Percentiles rank a stretch among this genome's conserved stretches.
phyloP scores from a whole-genome alignment of 257 asterid species.

The Hygrophila difformis region DNA sequence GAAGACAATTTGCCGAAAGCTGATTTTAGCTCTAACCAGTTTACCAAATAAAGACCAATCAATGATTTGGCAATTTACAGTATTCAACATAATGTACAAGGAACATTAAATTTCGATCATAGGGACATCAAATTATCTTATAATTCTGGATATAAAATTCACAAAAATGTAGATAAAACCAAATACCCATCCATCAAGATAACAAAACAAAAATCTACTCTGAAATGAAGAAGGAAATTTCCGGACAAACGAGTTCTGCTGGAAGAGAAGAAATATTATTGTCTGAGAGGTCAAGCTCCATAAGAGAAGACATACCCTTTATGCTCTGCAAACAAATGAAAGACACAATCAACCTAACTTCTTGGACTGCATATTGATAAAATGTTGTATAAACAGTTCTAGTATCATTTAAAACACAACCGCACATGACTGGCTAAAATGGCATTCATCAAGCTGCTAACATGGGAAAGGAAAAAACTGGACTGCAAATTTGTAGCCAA shows the following conservation, averaged over 20 bases:
- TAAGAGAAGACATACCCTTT: conserved; percentile 55
- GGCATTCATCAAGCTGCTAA: conserved; percentile 10
- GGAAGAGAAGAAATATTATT: conserved; percentile 78
- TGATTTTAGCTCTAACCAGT: conserved; percentile 1
- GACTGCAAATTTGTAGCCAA: too few species aligned
- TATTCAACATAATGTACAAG: conserved; percentile 6
- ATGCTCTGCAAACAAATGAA: conserved; percentile 54
- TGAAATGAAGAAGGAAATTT: conserved; percentile 2
- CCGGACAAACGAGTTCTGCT: conserved; percentile 60
- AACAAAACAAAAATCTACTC: conserved; percentile 10
- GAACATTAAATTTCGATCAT: background rate
- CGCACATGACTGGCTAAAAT: conserved; percentile 6
- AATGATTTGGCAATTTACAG: conserved; percentile 7
- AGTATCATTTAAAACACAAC: conserved; percentile 1
- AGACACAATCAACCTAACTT: conserved; percentile 9
- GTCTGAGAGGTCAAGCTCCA: conserved; percentile 79
- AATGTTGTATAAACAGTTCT: background rate
- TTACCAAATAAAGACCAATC: conserved; percentile 2
- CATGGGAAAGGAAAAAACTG: background rate
- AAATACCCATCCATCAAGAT: conserved; percentile 12
- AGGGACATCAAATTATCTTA: background rate
- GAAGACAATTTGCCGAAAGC: conserved; percentile 3
- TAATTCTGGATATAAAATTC: conserved; percentile 6
- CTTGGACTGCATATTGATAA: conserved; percentile 2
- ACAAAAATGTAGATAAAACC: conserved; percentile 3